These are phyloP conservation scores for Silene vulgaris DNA, from an alignment of 179 eudicot species.

Conservation along the genomic window DNA sequence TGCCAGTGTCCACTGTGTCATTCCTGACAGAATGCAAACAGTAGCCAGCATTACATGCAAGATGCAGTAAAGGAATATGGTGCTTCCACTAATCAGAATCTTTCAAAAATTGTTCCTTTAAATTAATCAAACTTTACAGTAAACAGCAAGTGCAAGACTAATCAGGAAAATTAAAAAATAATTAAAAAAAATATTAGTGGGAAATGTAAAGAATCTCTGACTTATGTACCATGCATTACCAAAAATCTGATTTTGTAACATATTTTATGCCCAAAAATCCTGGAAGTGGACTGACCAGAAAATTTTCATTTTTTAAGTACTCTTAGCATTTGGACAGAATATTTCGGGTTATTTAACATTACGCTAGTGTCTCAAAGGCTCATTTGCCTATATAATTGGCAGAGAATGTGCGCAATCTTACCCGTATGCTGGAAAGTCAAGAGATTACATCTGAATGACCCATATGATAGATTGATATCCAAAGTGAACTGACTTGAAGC, in stretches of 20 bases:
- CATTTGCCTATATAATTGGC: too few relatives aligned
- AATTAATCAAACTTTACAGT: neutral
- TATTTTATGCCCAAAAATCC: neutral
- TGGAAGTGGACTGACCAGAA: constrained; percentile 17
- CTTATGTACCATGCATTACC: constrained; percentile 2
- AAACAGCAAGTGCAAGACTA: constrained; percentile 4
- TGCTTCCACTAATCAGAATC: too few relatives aligned
- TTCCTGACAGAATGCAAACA: neutral
- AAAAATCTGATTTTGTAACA: constrained; percentile 3
- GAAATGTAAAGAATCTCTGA: constrained; percentile 20
- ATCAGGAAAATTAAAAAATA: neutral
- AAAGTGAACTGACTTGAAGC: neutral
- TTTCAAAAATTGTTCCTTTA: too few relatives aligned
- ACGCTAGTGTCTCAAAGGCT: neutral
- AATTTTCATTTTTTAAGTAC: constrained; percentile 11
- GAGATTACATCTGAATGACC: neutral
- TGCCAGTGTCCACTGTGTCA: constrained; percentile 9
- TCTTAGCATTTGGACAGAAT: neutral
- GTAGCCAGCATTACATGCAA: neutral
- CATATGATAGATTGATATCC: neutral
- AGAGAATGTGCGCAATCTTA: neutral
- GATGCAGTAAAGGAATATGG: too few relatives aligned
- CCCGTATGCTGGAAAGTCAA: neutral
- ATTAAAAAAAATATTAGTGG: constrained; percentile 15
- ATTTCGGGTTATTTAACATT: neutral